Percentiles rank a stretch among this genome's conserved stretches.
These are phyloP conservation scores for Puccinia novopanici DNA, from an alignment of 1,284 basidiomycete species.

Conservation along the genomic window DNA sequence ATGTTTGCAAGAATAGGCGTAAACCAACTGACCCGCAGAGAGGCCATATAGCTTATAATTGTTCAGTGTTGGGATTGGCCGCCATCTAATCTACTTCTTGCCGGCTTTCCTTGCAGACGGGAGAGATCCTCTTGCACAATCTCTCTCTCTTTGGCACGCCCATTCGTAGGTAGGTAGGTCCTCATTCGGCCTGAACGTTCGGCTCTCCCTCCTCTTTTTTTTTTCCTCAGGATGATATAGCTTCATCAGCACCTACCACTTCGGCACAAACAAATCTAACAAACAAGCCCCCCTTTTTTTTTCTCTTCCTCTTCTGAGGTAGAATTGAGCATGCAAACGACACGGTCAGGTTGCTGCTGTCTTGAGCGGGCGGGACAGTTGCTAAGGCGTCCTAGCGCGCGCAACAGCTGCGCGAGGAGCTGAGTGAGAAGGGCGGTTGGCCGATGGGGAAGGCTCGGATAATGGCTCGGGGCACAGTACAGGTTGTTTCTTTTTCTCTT, in stretches of 20 bases:
- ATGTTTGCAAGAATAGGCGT: too few species aligned
- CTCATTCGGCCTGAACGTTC: slow-evolving; percentile 8
- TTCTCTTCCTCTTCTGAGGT: neutral
- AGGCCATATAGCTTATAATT: neutral
- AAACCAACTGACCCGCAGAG: too few species aligned
- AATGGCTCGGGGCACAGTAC: too few species aligned
- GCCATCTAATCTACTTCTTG: neutral
- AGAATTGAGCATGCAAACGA: neutral
- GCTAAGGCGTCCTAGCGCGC: neutral
- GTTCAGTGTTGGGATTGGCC: neutral
- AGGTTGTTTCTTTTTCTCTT: too few species aligned
- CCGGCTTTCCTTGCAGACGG: neutral
- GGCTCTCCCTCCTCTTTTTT: slow-evolving; percentile 2
- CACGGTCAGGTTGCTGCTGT: neutral
- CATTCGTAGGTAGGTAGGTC: neutral
- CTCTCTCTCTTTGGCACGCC: neutral
- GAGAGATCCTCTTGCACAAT: slow-evolving; percentile 1
- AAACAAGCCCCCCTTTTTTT: neutral
- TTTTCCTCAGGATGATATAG: neutral
- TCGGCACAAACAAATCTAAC: too few species aligned
- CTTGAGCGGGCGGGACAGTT: neutral
- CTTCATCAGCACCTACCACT: neutral
- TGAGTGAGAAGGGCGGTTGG: too few species aligned
- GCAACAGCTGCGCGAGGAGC: neutral
- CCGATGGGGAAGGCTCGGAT: too few species aligned